Evolutionary conservation across 2,329 filamentous ascomycete species (phyloP).

Genomic region (Macrophomina pseudophaseolina): DNA sequence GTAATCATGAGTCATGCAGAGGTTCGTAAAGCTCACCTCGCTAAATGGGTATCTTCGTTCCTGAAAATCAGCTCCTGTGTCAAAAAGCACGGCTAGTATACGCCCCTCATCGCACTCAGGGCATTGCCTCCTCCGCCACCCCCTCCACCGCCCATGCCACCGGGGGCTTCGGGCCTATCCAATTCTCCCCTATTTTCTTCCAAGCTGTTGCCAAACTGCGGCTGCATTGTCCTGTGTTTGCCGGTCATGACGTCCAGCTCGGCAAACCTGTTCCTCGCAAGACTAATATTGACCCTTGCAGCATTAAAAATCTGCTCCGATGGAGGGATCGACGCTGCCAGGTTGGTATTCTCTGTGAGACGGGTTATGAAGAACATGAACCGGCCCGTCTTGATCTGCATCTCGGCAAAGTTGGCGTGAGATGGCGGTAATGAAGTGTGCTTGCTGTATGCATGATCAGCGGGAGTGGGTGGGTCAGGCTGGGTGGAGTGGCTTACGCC

Average conservation of each 20-base stretch:
- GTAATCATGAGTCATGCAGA: constrained; percentile 14
- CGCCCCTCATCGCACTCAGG: constrained; percentile 4
- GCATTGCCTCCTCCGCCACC: not conserved
- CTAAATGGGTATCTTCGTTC: constrained; percentile 22
- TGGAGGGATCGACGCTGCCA: constrained; percentile 88
- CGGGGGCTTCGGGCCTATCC: constrained; percentile 4
- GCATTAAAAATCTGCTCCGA: constrained; percentile 91
- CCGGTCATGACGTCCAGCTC: constrained; percentile 56
- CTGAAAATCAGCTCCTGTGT: constrained; percentile 11
- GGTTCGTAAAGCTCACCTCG: constrained; percentile 19
- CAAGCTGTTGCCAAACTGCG: constrained; percentile 21
- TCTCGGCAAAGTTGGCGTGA: constrained; percentile 78
- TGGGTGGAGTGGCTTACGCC: constrained; percentile 45
- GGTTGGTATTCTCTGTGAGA: constrained; percentile 96
- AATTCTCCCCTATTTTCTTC: constrained; percentile 17
- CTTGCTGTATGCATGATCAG: constrained; percentile 57
- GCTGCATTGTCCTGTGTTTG: constrained; percentile 25
- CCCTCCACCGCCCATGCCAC: constrained; percentile 1
- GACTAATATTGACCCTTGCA: constrained; percentile 86
- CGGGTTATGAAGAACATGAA: constrained; percentile 96
- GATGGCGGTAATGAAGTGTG: constrained; percentile 82
- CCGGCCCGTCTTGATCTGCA: constrained; percentile 77
- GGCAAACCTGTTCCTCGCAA: constrained; percentile 82
- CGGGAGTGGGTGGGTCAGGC: constrained; percentile 35
- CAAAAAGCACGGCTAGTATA: not conserved